Evolutionary conservation across 805 yeast genomes (phyloP), one percentile per base, ranked within the genome.

Genomic region (Candida glaebosa): DNA sequence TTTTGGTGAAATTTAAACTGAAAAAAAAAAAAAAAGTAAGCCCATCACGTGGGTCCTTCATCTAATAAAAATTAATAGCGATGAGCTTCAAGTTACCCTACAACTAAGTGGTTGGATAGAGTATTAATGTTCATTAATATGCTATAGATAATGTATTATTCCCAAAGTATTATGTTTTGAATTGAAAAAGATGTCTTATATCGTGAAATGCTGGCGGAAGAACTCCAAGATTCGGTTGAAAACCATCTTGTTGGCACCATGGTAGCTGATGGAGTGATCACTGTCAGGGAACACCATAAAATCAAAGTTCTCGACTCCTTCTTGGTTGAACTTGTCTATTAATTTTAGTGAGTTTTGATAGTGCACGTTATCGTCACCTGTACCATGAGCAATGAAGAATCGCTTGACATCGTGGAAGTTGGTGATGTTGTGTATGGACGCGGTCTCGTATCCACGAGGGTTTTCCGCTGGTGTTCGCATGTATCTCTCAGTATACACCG

Each of bases 361-460:
- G 60, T 86, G 95, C 14, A 86, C 95, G 56, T 86, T 86, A 52
- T 86, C 95, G 60, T 86, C 95, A 4, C 84, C 90, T 3, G 88
- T 80, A 2, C 95, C 95, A 56, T 85, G 93, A 66, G 83, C 78
- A n/a, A 86, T 48, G 42, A 84, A 65, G 50, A 86, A 83, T 49
- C 85, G 63, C 32, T 73, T 63, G 5, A 81, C 72, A 2, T 62
- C 54, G 31, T 67, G 62, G 48, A 86, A 81, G 3, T 63, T 60
- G 20, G 67, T 50, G 25, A 76, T 61, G 25, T 64, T 61, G 22
- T 78, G 63, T 15, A 63, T 61, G 1, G 84, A 65, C 3, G 75
- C 60, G 3, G 61, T 67, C 2, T 57, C 45, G 52, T 82, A 82
- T 3, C 80, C 81, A 1, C 63, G 61, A 0, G 56, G 58, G 53